Evolutionary conservation across 2,329 filamentous ascomycete species (phyloP), one percentile per base, ranked within the genome.

Genomic region (Nothopassalora personata): DNA sequence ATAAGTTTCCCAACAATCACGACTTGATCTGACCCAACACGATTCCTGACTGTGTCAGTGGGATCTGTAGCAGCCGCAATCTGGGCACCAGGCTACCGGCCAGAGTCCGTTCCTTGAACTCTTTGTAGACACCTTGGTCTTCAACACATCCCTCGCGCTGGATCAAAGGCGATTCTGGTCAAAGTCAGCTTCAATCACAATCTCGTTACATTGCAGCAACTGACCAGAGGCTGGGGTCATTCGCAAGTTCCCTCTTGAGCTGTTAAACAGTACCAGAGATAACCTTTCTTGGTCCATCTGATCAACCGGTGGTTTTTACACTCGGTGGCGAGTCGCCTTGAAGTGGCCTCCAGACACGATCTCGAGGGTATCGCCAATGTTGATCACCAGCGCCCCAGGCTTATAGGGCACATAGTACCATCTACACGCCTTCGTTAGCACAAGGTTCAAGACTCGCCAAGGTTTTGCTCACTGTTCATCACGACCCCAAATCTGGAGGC

Each of bases 321-420:
- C 79, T 1, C 79, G 75, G 56, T 81, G 79, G 18, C 79, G 72
- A 19, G 74, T 79, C 4, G 73, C 76, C 65, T 80, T 79, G 36
- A 81, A 71, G 60, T 74, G 74, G 27, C 73, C 72, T 15, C 68
- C 69, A 0, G 72, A 73, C 49, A 72, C 66, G 48, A 71, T 69
- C 7, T 67, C 68, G 53, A 75, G 70, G 1, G 70, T 71, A 39
- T 75, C 72, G 30, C 71, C 71, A 31, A 74, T 67, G 57, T 75
- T 74, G 54, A 74, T 70, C 5, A 71, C 72, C 57, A 74, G 71
- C 15, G 72, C 73, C 3, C 68, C 72, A 2, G 73, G 71, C 54
- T 74, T 72, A 19, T 74, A 70, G 19, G 63, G 64, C 2, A 76
- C 74, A 61, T 70, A 75, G 1, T 70, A 72, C 74, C 74, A 76